Evolutionary conservation across 805 yeast genomes (phyloP), one percentile per base, ranked within the genome.

Genomic region (Metschnikowia reukaufii): DNA sequence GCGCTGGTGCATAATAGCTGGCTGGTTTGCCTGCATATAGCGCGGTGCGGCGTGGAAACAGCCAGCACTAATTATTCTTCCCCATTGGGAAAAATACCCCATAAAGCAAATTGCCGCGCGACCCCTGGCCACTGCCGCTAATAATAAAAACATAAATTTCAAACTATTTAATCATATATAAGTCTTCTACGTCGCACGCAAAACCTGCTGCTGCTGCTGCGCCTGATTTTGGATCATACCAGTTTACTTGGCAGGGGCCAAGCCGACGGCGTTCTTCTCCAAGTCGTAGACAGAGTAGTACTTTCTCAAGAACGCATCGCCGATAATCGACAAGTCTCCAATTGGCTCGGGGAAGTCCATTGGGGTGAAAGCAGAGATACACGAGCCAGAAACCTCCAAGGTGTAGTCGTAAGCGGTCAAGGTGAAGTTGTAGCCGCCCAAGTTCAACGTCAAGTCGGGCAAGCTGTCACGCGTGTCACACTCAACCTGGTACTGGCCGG

Each of bases 331-430:
- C 72, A 94, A 72, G 57, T 96, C 97, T 50, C 98, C 98, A 61
- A 92, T 85, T 52, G 97, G 97, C 61, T 84, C 88, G 44, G 98
- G 98, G 83, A 94, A 82, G 66, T 94, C 99, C 92, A 94, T 82
- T 60, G 96, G 96, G 34, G 96, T 90, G 77, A 94, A 88, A 6
- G 96, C 96, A 49, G 97, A 91, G 61, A 92, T 86, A 79, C 99
- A 94, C 36, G 96, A 82, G 36, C 98, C 99, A 49, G 94, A 82
- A 34, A 89, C 87, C 70, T 94, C 98, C 69, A 94, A 79, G 49
- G 92, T 88, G 79, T 94, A 94, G 67, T 94, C 99, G 64, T 82
- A 84, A 33, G 99, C 85, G 52, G 85, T 64, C 65, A 94, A 83
- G 44, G 96, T 86, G 77, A 91, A 94, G 77, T 92, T 89, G 75